Evolutionary conservation across 345 rosid species (phyloP).

Genomic region (Theobroma cacao): DNA sequence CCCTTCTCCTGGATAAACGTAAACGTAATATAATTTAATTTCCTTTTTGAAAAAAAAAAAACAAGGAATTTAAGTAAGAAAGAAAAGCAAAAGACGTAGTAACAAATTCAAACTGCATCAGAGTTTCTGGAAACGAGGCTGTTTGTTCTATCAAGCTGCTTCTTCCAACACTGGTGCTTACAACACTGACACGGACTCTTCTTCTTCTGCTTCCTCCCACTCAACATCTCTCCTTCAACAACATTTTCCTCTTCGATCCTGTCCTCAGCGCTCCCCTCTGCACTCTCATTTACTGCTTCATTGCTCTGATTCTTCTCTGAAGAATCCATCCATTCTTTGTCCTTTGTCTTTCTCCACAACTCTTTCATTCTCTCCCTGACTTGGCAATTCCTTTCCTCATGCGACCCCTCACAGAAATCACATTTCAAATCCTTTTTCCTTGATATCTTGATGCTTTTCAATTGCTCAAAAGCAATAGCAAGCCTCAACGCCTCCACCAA

Average conservation of each 20-base stretch:
- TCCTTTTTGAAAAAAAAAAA: too few relatives aligned
- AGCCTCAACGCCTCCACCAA: slow-evolving; percentile 30
- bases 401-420: slow-evolving; percentile 29
- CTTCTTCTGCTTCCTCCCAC: too few relatives aligned
- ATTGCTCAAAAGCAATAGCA: slow-evolving; percentile 34
- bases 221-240: too few relatives aligned
- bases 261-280: background rate
- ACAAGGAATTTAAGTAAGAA: too few relatives aligned
- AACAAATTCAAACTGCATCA: too few relatives aligned
- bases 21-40: too few relatives aligned
- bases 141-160: slow-evolving; percentile 23
- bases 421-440: slow-evolving; percentile 11
- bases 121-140: slow-evolving; percentile 21
- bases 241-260: background rate
- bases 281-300: background rate
- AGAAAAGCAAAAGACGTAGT: too few relatives aligned
- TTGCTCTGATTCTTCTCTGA: background rate
- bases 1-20: too few relatives aligned
- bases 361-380: slow-evolving; percentile 26
- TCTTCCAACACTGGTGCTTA: slow-evolving; percentile 38
- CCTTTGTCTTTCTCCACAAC: slow-evolving; percentile 20
- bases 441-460: slow-evolving; percentile 14
- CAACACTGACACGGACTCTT: slow-evolving; percentile 33
- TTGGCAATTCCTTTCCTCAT: slow-evolving; percentile 25
- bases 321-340: background rate